phyloP scores from a whole-genome alignment of 2,329 filamentous ascomycete species.

The Diaporthe vaccinii region DNA sequence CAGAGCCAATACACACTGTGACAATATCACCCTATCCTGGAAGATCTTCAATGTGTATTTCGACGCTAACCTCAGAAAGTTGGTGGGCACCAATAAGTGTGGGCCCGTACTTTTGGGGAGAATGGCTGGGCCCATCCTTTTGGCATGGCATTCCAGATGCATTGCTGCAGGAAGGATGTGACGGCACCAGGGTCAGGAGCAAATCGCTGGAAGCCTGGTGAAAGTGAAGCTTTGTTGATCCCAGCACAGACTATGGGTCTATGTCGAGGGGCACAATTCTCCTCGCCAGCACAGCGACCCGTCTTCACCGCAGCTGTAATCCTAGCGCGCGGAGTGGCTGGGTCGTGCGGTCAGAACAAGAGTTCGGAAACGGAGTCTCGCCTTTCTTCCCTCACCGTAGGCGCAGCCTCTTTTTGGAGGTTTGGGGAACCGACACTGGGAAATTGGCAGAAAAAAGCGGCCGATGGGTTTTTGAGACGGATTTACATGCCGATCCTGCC shows the following conservation, averaged over 20 bases:
- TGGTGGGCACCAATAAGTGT: slow-evolving; percentile 33
- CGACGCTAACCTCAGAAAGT: slow-evolving; percentile 36
- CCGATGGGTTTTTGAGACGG: slow-evolving; percentile 29
- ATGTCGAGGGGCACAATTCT: slow-evolving; percentile 1
- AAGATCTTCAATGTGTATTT: slow-evolving; percentile 33
- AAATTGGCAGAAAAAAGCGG: slow-evolving; percentile 26
- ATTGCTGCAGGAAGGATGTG: slow-evolving; percentile 35
- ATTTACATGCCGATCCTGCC: slow-evolving; percentile 39
- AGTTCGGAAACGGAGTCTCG: neutral
- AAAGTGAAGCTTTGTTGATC: slow-evolving; percentile 29
- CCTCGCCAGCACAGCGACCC: neutral
- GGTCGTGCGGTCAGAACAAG: neutral
- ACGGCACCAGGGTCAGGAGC: slow-evolving; percentile 33
- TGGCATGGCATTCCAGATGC: slow-evolving; percentile 38
- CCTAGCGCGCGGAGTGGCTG: slow-evolving; percentile 13
- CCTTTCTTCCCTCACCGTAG: neutral
- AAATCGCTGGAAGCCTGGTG: slow-evolving; percentile 24
- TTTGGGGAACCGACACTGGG: slow-evolving; percentile 7
- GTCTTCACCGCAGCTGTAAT: slow-evolving; percentile 13
- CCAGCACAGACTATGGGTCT: slow-evolving; percentile 35
- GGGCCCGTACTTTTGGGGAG: slow-evolving; percentile 38
- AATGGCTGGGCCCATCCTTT: slow-evolving; percentile 39
- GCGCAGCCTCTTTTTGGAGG: neutral
- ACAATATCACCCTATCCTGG: slow-evolving; percentile 26
- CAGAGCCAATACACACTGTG: slow-evolving; percentile 11